Evolutionary conservation across 225 moss, liverwort and hornwort species (phyloP).

Genomic region (Asterella californica): DNA sequence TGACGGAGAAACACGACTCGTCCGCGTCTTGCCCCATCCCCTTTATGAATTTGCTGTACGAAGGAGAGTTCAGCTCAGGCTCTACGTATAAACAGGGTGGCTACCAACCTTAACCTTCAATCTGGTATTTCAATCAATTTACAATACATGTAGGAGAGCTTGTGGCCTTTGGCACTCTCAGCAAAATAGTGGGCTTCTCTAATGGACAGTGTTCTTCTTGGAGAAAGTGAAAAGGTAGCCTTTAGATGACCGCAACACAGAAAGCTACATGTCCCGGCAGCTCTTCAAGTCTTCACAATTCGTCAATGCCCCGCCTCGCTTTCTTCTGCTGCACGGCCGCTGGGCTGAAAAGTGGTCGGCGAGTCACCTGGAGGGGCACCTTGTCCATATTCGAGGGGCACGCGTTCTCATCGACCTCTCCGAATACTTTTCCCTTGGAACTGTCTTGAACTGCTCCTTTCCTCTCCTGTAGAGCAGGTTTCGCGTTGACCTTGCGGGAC

Average conservation of each 20-base stretch:
- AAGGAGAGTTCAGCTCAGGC: background rate
- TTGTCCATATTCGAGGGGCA: slow-evolving; percentile 8
- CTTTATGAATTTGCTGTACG: background rate
- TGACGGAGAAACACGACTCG: background rate
- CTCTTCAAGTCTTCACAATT: slow-evolving; percentile 7
- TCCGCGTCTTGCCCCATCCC: background rate
- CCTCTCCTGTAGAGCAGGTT: slow-evolving; percentile 23
- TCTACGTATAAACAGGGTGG: slow-evolving; percentile 6
- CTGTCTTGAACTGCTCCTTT: slow-evolving; percentile 17
- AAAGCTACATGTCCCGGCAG: background rate
- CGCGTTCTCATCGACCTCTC: slow-evolving; percentile 41
- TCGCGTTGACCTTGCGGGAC: slow-evolving; percentile 23
- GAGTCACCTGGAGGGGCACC: slow-evolving; percentile 23
- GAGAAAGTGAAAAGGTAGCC: background rate
- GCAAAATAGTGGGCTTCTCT: background rate
- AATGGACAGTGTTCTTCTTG: background rate
- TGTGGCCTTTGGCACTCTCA: background rate
- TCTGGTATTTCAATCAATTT: background rate
- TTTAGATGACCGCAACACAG: background rate
- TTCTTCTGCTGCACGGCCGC: slow-evolving; percentile 29
- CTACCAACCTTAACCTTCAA: background rate
- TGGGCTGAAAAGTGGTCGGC: slow-evolving; percentile 35
- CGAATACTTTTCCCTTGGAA: slow-evolving; percentile 26
- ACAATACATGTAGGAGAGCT: background rate
- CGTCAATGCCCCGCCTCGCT: slow-evolving; percentile 25